Base-by-base conservation (phyloP, 2,329 filamentous ascomycete genomes). In the Diaporthe citriasiana region DNA sequence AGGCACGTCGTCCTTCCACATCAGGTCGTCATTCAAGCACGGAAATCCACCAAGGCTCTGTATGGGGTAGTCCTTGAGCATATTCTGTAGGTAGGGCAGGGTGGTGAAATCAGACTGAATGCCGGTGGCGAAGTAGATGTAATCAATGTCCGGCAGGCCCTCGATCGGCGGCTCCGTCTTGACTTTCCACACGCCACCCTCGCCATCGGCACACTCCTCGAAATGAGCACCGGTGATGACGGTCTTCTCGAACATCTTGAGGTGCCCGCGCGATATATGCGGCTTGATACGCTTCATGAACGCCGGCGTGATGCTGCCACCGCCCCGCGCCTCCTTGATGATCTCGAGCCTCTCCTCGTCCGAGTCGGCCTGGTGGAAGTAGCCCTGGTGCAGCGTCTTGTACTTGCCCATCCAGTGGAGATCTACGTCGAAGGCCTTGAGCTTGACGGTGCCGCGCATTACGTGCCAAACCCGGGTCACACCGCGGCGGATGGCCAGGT, bases 361-460 rank as follows among this genome's bases (percentile, higher is more conserved):
- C 8, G 89, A 90, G 77, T 95, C 93, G 4, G 93, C 93, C 9
- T 89, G 90, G 92, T 93, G 95, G 81, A 95, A 97, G 0, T 88
- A 87, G 0, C 93, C 92, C 80, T 95, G 93, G 77, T 94, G 91
- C 71, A 91, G 89, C 80, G 96, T 96, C 72, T 92, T 91, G 81
- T 93, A 96, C 80, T 96, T 96, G 13, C 92, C 93, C 82, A 96
- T 93, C 94, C 94, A 97, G 63, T 89, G 88, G 1, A 96, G 86
- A 73, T 92, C 90, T 33, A 96, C 88, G 78, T 96, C 94, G 77
- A 96, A 96, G 74, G 93, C 91, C 82, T 96, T 96, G 66, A 94
- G 87, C 74, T 80, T 81, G 22, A 88, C 78, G 0, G 85, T 82
- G 0, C 88, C 86, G 0, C 94, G 88, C 88, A 95, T 91, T 35